phyloP scores from a whole-genome alignment of 352 stramenopile species.

The Phytopythium aichiense region DNA sequence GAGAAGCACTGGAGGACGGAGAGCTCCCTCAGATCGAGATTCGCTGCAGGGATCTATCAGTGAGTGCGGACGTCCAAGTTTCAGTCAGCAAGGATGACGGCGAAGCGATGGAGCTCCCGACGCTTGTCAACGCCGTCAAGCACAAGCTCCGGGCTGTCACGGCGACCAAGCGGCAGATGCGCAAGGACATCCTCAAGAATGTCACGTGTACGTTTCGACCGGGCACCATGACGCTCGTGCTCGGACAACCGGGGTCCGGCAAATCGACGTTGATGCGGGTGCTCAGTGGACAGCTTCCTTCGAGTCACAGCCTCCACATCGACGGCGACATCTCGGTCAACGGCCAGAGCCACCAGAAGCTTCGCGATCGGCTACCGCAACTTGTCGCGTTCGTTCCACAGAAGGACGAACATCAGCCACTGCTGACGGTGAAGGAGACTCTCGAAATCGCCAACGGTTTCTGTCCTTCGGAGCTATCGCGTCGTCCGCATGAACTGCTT shows the following conservation, averaged over 20 bases:
- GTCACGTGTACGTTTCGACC: not conserved
- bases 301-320: not conserved
- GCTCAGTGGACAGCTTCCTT: constrained; percentile 12
- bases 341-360: not conserved
- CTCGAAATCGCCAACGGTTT: constrained; percentile 13
- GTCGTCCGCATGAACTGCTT: not conserved
- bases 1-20: constrained; percentile 7
- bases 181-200: constrained; percentile 3
- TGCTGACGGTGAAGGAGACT: constrained; percentile 22
- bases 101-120: constrained; percentile 10
- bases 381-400: constrained; percentile 16
- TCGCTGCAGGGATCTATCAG: constrained; percentile 16
- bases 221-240: not conserved
- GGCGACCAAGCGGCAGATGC: constrained; percentile 1
- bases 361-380: constrained; percentile 11
- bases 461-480: not conserved
- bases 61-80: constrained; percentile 10
- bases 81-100: not conserved
- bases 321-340: constrained; percentile 16
- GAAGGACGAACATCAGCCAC: constrained; percentile 15
- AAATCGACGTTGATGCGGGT: constrained; percentile 20
- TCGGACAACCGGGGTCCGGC: constrained; percentile 14
- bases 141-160: not conserved
- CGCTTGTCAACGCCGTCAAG: constrained; percentile 5
- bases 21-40: constrained; percentile 20